Percentiles rank a stretch among this genome's conserved stretches.
phyloP scores from a whole-genome alignment of 768 basidiomycete genomes.

The Saitozyma sp. region DNA sequence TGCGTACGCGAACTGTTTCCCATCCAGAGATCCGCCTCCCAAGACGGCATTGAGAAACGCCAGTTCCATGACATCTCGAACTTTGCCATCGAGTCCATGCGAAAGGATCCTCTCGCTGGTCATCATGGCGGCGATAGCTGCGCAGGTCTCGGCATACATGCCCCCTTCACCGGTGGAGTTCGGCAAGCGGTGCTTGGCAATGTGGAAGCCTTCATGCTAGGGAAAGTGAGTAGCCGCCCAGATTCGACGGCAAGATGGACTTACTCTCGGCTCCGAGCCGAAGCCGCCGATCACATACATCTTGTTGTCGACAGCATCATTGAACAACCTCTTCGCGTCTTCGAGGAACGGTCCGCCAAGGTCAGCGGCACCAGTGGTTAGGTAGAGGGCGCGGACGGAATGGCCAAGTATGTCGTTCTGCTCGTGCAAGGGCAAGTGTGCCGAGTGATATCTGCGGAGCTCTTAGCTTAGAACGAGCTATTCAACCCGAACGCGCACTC shows the following conservation, averaged over 20 bases:
- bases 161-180: constrained; percentile 36
- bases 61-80: constrained; percentile 32
- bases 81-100: constrained; percentile 25
- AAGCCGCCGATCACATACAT: constrained; percentile 42
- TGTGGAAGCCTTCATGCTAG: constrained; percentile 34
- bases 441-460: constrained; percentile 28
- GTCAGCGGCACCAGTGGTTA: constrained; percentile 34
- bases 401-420: constrained; percentile 36
- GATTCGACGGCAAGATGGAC: constrained; percentile 5
- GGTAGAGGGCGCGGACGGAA: constrained; percentile 40
- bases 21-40: constrained; percentile 31
- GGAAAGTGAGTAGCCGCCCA: background rate
- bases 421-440: constrained; percentile 31
- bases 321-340: constrained; percentile 29
- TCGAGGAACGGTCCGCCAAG: constrained; percentile 28
- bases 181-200: constrained; percentile 25
- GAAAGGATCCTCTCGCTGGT: constrained; percentile 33
- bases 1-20: constrained; percentile 35
- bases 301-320: constrained; percentile 34
- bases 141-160: constrained; percentile 41
- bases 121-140: constrained; percentile 41
- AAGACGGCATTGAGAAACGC: constrained; percentile 34
- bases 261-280: constrained; percentile 33
- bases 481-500: no score
- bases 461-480: no score